These are phyloP conservation scores for Scedosporium dehoogii DNA, from an alignment of 2,329 filamentous ascomycete species.

Conservation along the genomic window DNA sequence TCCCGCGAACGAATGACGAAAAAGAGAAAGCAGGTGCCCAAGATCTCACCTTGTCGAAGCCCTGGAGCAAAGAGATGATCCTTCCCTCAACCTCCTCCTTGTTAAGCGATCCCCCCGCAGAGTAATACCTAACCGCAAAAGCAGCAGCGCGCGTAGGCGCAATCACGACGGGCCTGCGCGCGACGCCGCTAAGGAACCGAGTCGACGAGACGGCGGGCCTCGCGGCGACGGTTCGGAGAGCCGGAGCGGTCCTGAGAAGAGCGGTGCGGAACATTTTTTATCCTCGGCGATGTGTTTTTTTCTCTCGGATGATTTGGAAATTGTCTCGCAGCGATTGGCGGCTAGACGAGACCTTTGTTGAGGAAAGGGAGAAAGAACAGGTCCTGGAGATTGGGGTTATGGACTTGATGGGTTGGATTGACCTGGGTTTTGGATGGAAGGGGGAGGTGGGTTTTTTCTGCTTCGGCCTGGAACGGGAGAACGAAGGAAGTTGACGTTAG, in stretches of 20 bases:
- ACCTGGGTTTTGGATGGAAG: neutral
- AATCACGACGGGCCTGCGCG: slow-evolving; percentile 29
- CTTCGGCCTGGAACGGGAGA: neutral
- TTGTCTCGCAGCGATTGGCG: neutral
- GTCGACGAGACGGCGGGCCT: slow-evolving; percentile 45
- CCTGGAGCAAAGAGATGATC: slow-evolving; percentile 85
- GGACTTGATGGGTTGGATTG: neutral
- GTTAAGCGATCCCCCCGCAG: slow-evolving; percentile 66
- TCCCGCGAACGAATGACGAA: slow-evolving; percentile 3
- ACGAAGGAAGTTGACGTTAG: neutral
- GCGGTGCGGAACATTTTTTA: slow-evolving; percentile 75
- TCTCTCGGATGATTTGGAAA: slow-evolving; percentile 1
- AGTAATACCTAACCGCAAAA: slow-evolving; percentile 72
- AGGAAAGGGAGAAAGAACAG: neutral
- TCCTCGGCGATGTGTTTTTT: neutral
- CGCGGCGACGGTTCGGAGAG: slow-evolving; percentile 52
- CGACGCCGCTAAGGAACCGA: slow-evolving; percentile 52
- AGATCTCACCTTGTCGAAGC: slow-evolving; percentile 76
- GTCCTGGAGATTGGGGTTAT: neutral
- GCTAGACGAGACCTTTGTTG: neutral
- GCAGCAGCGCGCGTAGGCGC: slow-evolving; percentile 39
- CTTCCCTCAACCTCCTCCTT: slow-evolving; percentile 82
- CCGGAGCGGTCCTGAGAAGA: slow-evolving; percentile 66
- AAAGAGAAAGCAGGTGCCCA: neutral
- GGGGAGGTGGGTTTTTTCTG: neutral